Evolutionary conservation across 352 stramenopile genomes (phyloP).

Genomic region (Phytophthora fragariae): DNA sequence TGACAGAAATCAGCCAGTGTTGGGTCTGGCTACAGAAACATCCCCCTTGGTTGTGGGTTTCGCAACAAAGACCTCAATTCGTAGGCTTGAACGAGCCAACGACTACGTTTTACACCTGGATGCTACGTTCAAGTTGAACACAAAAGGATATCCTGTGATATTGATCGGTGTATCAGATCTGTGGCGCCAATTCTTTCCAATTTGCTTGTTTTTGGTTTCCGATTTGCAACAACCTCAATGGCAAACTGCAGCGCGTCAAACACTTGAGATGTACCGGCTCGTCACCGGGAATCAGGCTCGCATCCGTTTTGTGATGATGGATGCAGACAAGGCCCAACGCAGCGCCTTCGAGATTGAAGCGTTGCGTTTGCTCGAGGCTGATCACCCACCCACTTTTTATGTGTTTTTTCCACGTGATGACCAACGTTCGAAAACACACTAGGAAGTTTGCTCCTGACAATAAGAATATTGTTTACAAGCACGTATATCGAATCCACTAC

Average conservation of each 20-base stretch:
- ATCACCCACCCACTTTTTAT: too few relatives aligned
- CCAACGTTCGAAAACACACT: too few relatives aligned
- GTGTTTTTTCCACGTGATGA: too few relatives aligned
- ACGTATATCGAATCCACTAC: too few relatives aligned
- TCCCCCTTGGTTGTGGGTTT: background rate
- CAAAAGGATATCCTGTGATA: background rate
- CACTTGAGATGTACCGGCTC: background rate
- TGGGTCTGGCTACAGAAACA: background rate
- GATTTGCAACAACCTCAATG: background rate
- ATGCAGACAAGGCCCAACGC: too few relatives aligned
- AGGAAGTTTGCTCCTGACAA: too few relatives aligned
- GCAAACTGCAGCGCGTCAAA: background rate
- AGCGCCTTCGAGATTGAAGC: too few relatives aligned
- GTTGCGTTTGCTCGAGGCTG: too few relatives aligned
- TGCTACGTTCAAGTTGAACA: background rate
- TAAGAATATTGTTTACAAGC: too few relatives aligned
- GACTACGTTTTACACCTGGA: background rate
- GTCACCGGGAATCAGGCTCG: too few relatives aligned
- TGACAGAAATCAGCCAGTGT: background rate
- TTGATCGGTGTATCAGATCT: background rate
- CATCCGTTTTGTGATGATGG: too few relatives aligned
- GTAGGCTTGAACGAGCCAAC: background rate
- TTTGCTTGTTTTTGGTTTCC: background rate
- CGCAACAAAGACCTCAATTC: background rate
- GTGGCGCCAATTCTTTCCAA: background rate